Evolutionary conservation across 163 green algal genomes (phyloP).

Genomic region (Volvox carteri): DNA sequence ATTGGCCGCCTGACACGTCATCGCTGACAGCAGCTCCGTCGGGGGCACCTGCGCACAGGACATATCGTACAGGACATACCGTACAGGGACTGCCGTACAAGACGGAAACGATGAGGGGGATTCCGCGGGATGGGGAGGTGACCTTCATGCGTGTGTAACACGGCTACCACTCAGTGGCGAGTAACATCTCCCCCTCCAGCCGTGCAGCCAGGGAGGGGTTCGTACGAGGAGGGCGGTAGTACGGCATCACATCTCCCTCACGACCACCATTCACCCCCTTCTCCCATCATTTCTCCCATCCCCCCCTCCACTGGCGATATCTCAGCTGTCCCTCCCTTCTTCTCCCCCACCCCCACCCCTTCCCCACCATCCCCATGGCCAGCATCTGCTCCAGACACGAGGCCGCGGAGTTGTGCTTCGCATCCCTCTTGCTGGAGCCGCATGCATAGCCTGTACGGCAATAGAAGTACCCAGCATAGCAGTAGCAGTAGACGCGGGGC

Average conservation of each 20-base stretch:
- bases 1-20: neutral
- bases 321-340: neutral
- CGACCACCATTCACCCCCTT: neutral
- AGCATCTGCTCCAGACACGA: conserved; percentile 13
- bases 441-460: neutral
- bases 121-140: no score
- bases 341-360: neutral
- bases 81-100: no score
- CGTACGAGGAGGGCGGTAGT: no score
- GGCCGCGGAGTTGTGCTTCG: conserved; percentile 26
- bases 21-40: neutral
- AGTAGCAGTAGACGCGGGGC: neutral
- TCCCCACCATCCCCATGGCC: neutral
- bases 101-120: no score
- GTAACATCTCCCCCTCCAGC: no score
- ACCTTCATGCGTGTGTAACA: no score
- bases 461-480: neutral
- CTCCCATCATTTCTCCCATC: neutral
- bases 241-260: no score
- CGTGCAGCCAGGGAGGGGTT: no score
- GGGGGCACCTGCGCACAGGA: neutral
- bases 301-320: neutral
- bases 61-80: no score
- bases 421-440: conserved; percentile 32
- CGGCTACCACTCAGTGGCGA: no score